Evolutionary conservation across 1,139 yeast genomes (phyloP), one percentile per base, ranked within the genome.

Genomic region (Geotrichum australiense): DNA sequence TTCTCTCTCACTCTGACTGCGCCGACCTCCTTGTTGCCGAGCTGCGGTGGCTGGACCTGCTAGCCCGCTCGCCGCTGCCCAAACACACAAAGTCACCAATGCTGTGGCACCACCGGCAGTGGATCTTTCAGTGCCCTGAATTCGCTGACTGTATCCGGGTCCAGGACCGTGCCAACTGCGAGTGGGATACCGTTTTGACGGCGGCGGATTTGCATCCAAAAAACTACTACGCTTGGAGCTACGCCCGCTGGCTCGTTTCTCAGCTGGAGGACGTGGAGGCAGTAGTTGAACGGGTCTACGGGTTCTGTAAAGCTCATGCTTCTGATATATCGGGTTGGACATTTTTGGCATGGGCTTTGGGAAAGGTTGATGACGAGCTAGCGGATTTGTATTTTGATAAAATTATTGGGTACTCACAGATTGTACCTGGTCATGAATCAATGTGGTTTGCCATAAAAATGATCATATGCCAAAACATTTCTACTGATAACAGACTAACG

Each of bases 241-340:
- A 63, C 41, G 59, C 69, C 4, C 56, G 74, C 24, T 62, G 64
- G 54, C 43, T 68, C 23, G 45, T 63, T 4, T 7, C 11, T 16
- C 8, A 28, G 11, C n/a, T 5, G 4, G 12, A n/a, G 22, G 2
- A 15, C 31, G 11, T 12, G 10, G 12, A n/a, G 22, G 2, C 8
- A 22, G 11, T 12, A 11, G 18, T 8, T 4, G 27, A 21, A 27
- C 14, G 11, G 5, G 26, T 26, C 19, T 27, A 36, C 16, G 4
- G n/a, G 14, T 39, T 33, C 50, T 66, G 72, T 42, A 53, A 53
- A 27, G 37, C 42, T 5, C 59, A 69, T 47, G 53, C 62, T 2
- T 55, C 60, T 8, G 78, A 73, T 47, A 56, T 63, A 4, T 69
- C 78, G 0, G 63, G 70, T 4, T 74, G 78, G 78, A 46, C 61